Percentiles rank a stretch among this genome's conserved stretches.
Evolutionary conservation across 2,329 filamentous ascomycete species (phyloP).

Genomic region (Raffaelea ambrosiae): DNA sequence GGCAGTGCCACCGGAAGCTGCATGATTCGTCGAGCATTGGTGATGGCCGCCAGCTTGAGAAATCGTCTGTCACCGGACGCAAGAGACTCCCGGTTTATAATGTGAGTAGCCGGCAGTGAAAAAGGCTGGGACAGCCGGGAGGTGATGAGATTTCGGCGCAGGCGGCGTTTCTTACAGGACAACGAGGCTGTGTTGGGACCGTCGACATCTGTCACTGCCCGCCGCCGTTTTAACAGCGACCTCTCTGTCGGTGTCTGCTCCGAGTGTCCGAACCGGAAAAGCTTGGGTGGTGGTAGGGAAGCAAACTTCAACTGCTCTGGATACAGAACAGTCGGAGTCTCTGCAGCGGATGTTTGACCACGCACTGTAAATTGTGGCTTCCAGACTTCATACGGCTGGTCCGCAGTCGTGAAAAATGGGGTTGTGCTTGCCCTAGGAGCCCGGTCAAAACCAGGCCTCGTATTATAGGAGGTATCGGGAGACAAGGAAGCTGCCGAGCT

Average conservation of each 20-base stretch:
- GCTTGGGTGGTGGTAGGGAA: neutral
- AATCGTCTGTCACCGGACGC: constrained; percentile 38
- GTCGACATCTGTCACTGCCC: constrained; percentile 50
- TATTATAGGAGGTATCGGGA: too few relatives aligned
- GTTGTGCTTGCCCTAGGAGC: too few relatives aligned
- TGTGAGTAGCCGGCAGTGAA: constrained; percentile 61
- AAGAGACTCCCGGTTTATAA: constrained; percentile 50
- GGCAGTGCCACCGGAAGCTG: neutral
- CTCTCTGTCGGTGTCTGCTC: neutral
- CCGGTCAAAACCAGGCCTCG: too few relatives aligned
- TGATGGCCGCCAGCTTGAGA: constrained; percentile 35
- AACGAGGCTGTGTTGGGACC: constrained; percentile 42
- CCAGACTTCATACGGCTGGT: too few relatives aligned
- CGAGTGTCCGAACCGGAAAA: neutral
- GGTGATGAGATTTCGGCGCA: constrained; percentile 56
- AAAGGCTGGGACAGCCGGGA: constrained; percentile 62
- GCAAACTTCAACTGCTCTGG: neutral
- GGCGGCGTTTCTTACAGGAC: constrained; percentile 57
- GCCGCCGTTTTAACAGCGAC: constrained; percentile 36
- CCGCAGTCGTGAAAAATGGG: too few relatives aligned
- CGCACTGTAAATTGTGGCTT: too few relatives aligned
- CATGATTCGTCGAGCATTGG: constrained; percentile 22
- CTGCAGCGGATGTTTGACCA: too few relatives aligned
- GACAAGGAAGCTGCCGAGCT: too few relatives aligned
- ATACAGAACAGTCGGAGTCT: too few relatives aligned